Conservation (phyloP, 2,329 filamentous ascomycete genomes). For the Fusarium chlamydosporum region DNA sequence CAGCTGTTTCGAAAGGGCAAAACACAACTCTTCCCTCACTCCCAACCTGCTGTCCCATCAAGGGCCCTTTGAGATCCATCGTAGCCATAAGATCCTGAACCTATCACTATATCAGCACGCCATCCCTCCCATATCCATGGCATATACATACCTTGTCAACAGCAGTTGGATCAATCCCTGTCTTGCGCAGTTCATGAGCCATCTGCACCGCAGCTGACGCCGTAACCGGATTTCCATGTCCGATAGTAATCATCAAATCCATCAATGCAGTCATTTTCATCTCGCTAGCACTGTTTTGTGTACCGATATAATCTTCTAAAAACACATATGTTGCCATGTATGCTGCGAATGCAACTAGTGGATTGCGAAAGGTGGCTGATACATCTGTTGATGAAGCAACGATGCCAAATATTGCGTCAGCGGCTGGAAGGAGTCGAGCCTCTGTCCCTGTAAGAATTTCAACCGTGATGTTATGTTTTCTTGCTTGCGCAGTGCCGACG, state of each 20-base stretch:
- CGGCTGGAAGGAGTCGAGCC: slow-evolving; percentile 80
- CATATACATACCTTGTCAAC: slow-evolving; percentile 42
- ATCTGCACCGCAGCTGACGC: slow-evolving; percentile 79
- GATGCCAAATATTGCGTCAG: slow-evolving; percentile 84
- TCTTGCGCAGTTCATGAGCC: slow-evolving; percentile 72
- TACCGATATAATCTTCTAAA: slow-evolving; percentile 76
- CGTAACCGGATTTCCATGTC: slow-evolving; percentile 74
- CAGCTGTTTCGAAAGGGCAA: slow-evolving; percentile 43
- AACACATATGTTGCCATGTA: slow-evolving; percentile 80
- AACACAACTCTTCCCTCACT: slow-evolving; percentile 39
- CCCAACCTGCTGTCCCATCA: slow-evolving; percentile 37
- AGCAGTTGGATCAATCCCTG: slow-evolving; percentile 45
- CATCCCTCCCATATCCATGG: not conserved
- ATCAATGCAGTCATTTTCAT: slow-evolving; percentile 77
- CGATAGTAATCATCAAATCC: slow-evolving; percentile 75
- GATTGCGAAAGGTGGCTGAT: slow-evolving; percentile 69
- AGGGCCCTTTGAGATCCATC: slow-evolving; percentile 32
- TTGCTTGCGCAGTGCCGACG: slow-evolving; percentile 81
- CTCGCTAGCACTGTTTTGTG: slow-evolving; percentile 63
- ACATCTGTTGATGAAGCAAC: slow-evolving; percentile 67
- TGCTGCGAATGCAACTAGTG: slow-evolving; percentile 78
- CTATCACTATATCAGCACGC: slow-evolving; percentile 9
- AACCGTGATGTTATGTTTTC: slow-evolving; percentile 45
- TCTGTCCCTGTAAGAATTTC: slow-evolving; percentile 62
- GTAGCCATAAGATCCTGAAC: slow-evolving; percentile 36